Conservation (phyloP, 1,284 basidiomycete genomes). For the Austroboletus novae-zelandiae region DNA sequence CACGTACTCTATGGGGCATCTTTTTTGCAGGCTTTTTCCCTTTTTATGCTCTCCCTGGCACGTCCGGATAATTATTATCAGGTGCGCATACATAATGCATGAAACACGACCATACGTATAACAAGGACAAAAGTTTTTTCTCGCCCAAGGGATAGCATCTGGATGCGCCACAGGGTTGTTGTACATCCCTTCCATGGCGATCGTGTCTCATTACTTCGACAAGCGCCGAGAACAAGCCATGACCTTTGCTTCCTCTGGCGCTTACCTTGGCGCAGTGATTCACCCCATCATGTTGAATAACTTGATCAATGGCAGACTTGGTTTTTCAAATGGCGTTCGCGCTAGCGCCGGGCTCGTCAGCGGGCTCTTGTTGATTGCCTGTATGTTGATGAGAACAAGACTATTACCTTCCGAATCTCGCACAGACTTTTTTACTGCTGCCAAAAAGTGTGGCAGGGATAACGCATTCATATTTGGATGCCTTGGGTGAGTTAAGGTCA, state of each 20-base stretch:
- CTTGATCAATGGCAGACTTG: conserved; percentile 31
- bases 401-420: conserved; percentile 14
- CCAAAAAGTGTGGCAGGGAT: conserved; percentile 24
- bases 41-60: conserved; percentile 40
- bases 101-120: neutral
- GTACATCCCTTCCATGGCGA: conserved; percentile 35
- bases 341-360: conserved; percentile 33
- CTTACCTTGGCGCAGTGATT: conserved; percentile 36
- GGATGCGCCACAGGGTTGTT: conserved; percentile 34
- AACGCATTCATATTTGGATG: conserved; percentile 26
- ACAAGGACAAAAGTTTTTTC: conserved; percentile 29
- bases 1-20: conserved; percentile 31
- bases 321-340: conserved; percentile 33
- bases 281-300: conserved; percentile 44
- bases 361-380: conserved; percentile 28
- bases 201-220: conserved; percentile 39
- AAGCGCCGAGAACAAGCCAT: conserved; percentile 31
- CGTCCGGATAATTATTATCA: conserved; percentile 35
- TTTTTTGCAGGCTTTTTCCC: conserved; percentile 28
- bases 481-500: conserved; percentile 18
- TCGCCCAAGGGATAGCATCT: conserved; percentile 35
- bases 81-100: conserved; percentile 9
- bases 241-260: conserved; percentile 36
- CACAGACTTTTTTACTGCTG: conserved; percentile 17
- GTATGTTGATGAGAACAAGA: conserved; percentile 33